A percentile compares a stretch with the other conserved stretches of the same genome.
Evolutionary conservation across 352 stramenopile genomes (phyloP).

Genomic region (Pythium guiyangense): DNA sequence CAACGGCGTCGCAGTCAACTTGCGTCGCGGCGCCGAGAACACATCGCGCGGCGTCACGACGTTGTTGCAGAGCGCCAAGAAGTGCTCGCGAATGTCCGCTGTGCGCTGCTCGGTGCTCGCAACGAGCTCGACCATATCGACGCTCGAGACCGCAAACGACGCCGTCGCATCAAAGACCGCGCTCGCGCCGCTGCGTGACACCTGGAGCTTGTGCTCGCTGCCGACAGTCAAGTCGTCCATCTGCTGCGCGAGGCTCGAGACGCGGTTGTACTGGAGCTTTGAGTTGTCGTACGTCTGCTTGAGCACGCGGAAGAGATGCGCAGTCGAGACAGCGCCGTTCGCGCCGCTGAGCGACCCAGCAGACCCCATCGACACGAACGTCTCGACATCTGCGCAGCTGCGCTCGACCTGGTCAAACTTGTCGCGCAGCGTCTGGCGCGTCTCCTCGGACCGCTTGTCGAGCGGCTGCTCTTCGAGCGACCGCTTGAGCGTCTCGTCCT

Average conservation of each 20-base stretch:
- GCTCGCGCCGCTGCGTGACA: conserved; percentile 14
- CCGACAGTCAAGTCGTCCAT: conserved; percentile 47
- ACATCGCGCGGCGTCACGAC: conserved; percentile 52
- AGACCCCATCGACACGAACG: conserved; percentile 28
- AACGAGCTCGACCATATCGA: conserved; percentile 45
- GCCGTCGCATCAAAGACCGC: conserved; percentile 13
- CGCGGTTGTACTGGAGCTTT: conserved; percentile 71
- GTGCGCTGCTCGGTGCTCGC: conserved; percentile 36
- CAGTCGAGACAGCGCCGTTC: conserved; percentile 23
- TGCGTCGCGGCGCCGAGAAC: conserved; percentile 35
- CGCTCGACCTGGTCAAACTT: conserved; percentile 51
- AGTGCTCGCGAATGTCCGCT: conserved; percentile 39
- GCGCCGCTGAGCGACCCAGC: conserved; percentile 4
- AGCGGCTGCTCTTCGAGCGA: conserved; percentile 66
- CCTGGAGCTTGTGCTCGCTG: conserved; percentile 20
- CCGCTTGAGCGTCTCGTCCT: conserved; percentile 54
- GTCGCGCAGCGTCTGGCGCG: conserved; percentile 32
- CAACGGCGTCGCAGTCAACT: conserved; percentile 15
- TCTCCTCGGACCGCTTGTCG: conserved; percentile 60
- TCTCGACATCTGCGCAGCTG: conserved; percentile 47
- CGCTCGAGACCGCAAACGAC: conserved; percentile 35
- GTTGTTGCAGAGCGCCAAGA: conserved; percentile 61
- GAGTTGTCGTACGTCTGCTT: conserved; percentile 76
- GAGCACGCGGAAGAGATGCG: conserved; percentile 58
- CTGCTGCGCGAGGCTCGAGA: conserved; percentile 42